Evolutionary conservation across 176 grass and related monocot genomes (phyloP), one percentile per base, ranked within the genome.

Genomic region (Dendrocalamus sinicus): DNA sequence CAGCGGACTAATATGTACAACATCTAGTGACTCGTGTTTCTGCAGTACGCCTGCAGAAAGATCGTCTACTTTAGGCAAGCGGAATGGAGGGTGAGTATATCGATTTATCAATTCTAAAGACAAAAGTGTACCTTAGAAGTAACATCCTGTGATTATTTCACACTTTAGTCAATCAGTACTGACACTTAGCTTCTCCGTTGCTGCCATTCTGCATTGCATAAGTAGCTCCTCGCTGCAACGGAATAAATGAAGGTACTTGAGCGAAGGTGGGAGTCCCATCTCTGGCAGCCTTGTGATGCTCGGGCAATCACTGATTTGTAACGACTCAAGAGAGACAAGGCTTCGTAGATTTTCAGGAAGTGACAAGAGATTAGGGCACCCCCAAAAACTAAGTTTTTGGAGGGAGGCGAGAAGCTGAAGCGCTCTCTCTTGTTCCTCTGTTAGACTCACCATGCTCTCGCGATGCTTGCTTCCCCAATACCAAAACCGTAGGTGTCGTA

Each of bases 371-470:
- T 74, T 74, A 15, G 9, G 13, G n/a, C 1, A 17, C 2, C 2
- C 1, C 8, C 2, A 3, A 45, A 72, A 32, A 12, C 1, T 0
- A 20, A 87, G 62, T 0, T 28, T 9, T 41, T 66, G 22, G 11
- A 86, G 63, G 52, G 85, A 64, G 39, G 66, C 71, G 14, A 87
- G 76, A 32, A 81, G 66, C 66, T 70, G 63, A 2, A 67, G n/a
- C 8, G 84, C 70, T 14, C 41, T 14, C 28, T 86, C 69, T 43
- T 86, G 75, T 13, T 86, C 74, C 45, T 23, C 84, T 16, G 30
- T 87, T 32, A 79, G 23, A 40, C 11, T 37, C 14, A 45, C 12
- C 55, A 3, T 9, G 76, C n/a, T 37, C 0, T 19, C 0, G 32
- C 32, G 32, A 35, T 35, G 32, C 32, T 35, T 35, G 32, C 32